Evolutionary conservation across 352 stramenopile species (phyloP).

Genomic region (Globisporangium spinosum): DNA sequence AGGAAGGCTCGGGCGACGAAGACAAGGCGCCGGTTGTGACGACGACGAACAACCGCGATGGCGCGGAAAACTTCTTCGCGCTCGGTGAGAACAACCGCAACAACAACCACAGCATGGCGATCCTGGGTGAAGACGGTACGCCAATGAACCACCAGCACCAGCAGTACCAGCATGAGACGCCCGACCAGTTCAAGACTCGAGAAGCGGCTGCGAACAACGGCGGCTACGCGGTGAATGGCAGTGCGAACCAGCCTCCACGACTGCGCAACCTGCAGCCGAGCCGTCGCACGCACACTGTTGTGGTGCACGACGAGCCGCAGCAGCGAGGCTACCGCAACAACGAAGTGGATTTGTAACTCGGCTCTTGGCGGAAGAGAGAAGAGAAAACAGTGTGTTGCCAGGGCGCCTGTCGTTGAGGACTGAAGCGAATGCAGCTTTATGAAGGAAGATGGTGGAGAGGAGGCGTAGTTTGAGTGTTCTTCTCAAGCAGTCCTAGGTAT

Average conservation of each 20-base stretch:
- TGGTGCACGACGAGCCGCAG: conserved; percentile 22
- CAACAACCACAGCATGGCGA: conserved; percentile 25
- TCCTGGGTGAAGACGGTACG: conserved; percentile 37
- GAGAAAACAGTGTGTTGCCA: not conserved
- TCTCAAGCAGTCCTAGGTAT: conserved; percentile 12
- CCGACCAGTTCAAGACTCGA: conserved; percentile 1
- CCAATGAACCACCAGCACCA: conserved; percentile 12
- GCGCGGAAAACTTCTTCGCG: conserved; percentile 47
- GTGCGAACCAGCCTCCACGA: conserved; percentile 9
- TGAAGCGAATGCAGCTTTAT: conserved; percentile 13
- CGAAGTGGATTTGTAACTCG: conserved; percentile 36
- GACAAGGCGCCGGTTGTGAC: conserved; percentile 51
- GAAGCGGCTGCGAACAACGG: not conserved
- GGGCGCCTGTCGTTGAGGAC: conserved; percentile 4
- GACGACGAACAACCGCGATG: conserved; percentile 47
- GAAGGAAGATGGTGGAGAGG: conserved; percentile 1
- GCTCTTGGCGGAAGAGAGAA: conserved; percentile 1
- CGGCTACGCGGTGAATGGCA: not conserved
- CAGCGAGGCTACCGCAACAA: conserved; percentile 31
- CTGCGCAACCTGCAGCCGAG: conserved; percentile 22
- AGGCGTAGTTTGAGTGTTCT: not conserved
- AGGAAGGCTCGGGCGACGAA: conserved; percentile 44
- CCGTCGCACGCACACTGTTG: conserved; percentile 23
- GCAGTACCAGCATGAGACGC: conserved; percentile 12
- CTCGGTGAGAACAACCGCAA: conserved; percentile 32